phyloP scores from a whole-genome alignment of 2,329 filamentous ascomycete genomes.

The Pyrenophora teres region DNA sequence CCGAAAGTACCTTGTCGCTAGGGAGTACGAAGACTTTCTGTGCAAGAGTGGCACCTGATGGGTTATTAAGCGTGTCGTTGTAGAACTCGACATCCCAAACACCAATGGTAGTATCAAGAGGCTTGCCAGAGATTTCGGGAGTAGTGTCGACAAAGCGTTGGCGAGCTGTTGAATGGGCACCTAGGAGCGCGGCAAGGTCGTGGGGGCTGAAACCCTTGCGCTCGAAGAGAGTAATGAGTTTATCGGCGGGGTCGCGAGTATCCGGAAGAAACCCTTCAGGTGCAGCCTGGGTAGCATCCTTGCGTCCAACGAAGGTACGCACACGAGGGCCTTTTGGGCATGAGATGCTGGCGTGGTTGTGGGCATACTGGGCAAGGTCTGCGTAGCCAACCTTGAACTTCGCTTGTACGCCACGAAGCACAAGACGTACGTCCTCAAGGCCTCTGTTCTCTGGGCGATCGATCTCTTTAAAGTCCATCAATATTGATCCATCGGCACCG shows the following conservation, averaged over 20 bases:
- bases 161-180: constrained; percentile 58
- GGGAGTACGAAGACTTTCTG: constrained; percentile 38
- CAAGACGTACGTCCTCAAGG: constrained; percentile 49
- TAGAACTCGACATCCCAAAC: constrained; percentile 60
- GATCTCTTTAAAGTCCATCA: constrained; percentile 47
- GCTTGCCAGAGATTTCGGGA: constrained; percentile 40
- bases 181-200: constrained; percentile 60
- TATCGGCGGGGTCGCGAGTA: constrained; percentile 48
- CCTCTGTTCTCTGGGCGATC: constrained; percentile 51
- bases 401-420: constrained; percentile 47
- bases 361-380: constrained; percentile 59
- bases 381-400: constrained; percentile 57
- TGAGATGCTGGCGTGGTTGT: constrained; percentile 54
- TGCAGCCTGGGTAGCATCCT: constrained; percentile 49
- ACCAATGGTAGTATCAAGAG: constrained; percentile 56
- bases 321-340: constrained; percentile 60
- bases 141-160: constrained; percentile 54
- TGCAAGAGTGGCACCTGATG: constrained; percentile 16
- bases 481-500: constrained; percentile 51
- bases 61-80: constrained; percentile 41
- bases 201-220: constrained; percentile 57
- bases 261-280: constrained; percentile 55
- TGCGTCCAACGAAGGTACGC: constrained; percentile 56
- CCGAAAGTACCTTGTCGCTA: constrained; percentile 30
- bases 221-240: constrained; percentile 54